Percentiles rank a stretch among this genome's conserved stretches.
These are phyloP conservation scores for Aspergillus costaricaensis DNA, from an alignment of 2,329 filamentous ascomycete genomes.

Conservation along the genomic window DNA sequence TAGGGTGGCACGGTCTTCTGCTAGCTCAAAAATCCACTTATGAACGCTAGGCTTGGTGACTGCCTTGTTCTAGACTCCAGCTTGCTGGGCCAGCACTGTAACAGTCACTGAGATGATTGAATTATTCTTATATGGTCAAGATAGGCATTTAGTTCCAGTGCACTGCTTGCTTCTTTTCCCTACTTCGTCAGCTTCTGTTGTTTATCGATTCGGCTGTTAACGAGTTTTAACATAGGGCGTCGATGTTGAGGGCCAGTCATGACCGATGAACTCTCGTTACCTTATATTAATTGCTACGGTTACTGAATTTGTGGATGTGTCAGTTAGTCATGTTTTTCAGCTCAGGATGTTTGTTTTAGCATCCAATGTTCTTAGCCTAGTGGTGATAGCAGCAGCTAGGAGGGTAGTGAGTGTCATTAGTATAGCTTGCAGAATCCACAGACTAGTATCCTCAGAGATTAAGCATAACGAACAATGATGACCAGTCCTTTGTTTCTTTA, in stretches of 20 bases:
- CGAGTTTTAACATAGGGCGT: too few relatives aligned
- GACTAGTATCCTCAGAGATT: not conserved
- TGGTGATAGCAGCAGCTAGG: not conserved
- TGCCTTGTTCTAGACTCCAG: slow-evolving; percentile 21
- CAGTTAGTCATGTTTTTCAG: not conserved
- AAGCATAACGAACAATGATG: not conserved
- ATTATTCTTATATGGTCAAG: slow-evolving; percentile 12
- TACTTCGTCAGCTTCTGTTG: not conserved
- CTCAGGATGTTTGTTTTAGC: not conserved
- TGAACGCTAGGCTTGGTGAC: slow-evolving; percentile 19
- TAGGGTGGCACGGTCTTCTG: slow-evolving; percentile 22
- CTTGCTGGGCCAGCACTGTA: slow-evolving; percentile 11
- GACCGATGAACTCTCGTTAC: not conserved
- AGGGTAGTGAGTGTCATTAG: not conserved
- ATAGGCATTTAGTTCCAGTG: not conserved
- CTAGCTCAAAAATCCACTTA: slow-evolving; percentile 25
- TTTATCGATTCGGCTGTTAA: not conserved
- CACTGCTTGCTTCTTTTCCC: not conserved
- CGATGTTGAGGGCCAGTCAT: not conserved
- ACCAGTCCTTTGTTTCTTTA: not conserved
- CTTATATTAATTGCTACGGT: not conserved
- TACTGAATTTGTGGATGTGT: not conserved
- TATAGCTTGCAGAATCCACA: not conserved
- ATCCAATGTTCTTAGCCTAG: not conserved
- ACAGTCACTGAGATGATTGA: slow-evolving; percentile 20